Evolutionary conservation across 2,329 filamentous ascomycete species (phyloP).

Genomic region (Didymella sp.): DNA sequence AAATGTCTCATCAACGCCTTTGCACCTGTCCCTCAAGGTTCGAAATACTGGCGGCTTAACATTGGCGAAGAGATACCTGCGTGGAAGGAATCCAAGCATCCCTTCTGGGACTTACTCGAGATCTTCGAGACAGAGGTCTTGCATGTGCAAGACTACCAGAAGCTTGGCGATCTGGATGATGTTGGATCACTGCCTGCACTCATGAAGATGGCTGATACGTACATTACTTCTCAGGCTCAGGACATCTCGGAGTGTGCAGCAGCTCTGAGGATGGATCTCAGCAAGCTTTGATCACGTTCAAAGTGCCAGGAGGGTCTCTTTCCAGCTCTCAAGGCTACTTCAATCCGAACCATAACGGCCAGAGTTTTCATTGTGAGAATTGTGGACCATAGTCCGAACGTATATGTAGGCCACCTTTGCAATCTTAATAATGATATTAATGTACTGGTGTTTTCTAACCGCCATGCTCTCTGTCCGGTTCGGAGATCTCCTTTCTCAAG

Average conservation of each 20-base stretch:
- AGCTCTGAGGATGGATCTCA: neutral
- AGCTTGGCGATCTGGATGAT: constrained; percentile 4
- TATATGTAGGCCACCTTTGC: neutral
- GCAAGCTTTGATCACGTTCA: constrained; percentile 6
- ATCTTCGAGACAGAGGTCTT: neutral
- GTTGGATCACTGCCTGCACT: neutral
- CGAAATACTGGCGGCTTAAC: constrained; percentile 5
- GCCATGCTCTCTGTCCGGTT: neutral
- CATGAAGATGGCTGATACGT: neutral
- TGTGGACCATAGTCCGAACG: neutral
- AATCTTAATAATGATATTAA: neutral
- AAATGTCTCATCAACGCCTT: constrained; percentile 8
- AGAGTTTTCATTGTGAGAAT: neutral
- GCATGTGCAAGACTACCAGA: neutral
- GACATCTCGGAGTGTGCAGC: constrained; percentile 1
- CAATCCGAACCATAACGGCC: neutral
- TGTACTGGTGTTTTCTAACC: neutral
- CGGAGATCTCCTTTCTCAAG: neutral
- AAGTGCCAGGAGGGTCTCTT: too few relatives aligned
- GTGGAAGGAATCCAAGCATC: neutral
- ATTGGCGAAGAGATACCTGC: constrained; percentile 8
- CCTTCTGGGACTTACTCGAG: neutral
- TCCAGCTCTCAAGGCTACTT: too few relatives aligned
- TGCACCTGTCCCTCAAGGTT: neutral
- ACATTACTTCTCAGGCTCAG: neutral